Evolutionary conservation across 192 early-diverging fungal genomes (phyloP).

Genomic region (Coemansia sp.): DNA sequence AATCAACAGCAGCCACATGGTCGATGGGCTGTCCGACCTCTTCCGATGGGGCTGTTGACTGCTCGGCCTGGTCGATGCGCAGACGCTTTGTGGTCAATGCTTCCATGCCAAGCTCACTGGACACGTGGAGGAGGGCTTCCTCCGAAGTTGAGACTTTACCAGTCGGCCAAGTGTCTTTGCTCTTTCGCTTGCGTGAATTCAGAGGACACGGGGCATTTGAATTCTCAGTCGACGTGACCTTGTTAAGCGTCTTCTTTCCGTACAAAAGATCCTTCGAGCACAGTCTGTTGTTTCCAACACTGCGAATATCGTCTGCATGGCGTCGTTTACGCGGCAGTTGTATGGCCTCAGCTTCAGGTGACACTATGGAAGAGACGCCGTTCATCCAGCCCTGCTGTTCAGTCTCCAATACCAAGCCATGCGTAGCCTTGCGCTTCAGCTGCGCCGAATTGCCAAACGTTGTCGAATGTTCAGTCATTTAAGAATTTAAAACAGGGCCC

Average conservation of each 20-base stretch:
- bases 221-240: not conserved
- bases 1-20: not conserved
- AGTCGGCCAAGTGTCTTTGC: not conserved
- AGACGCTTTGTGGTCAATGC: not conserved
- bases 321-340: slow-evolving; percentile 4
- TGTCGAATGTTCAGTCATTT: not conserved
- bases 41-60: not conserved
- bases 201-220: not conserved
- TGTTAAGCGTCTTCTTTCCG: not conserved
- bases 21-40: not conserved
- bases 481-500: not conserved
- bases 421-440: slow-evolving; percentile 2
- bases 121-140: not conserved
- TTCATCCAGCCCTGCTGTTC: not conserved
- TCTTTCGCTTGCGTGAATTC: slow-evolving; percentile 11
- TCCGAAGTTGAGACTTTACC: not conserved
- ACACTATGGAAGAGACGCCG: not conserved
- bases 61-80: not conserved
- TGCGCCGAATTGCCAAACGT: not conserved
- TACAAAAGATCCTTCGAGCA: slow-evolving; percentile 6
- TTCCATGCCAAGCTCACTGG: not conserved
- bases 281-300: not conserved
- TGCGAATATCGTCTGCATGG: not conserved
- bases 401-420: not conserved
- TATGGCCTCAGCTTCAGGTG: not conserved